phyloP scores from a whole-genome alignment of 169 alveolate species.

The Plasmodium reichenowi region DNA sequence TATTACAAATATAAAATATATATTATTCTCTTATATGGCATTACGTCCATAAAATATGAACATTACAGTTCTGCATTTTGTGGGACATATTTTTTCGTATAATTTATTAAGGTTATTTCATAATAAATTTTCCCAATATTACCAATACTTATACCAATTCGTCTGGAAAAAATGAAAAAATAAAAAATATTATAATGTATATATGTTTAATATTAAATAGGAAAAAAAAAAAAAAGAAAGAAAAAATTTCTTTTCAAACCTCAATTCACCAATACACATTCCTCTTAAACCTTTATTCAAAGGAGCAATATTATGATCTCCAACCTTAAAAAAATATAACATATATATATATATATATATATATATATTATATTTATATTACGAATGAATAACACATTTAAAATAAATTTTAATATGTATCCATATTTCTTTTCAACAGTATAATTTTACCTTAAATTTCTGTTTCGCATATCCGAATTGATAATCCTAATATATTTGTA shows the following conservation, averaged over 20 bases:
- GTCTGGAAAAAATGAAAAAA: conserved; percentile 51
- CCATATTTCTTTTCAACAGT: not conserved
- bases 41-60: too few relatives aligned
- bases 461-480: conserved; percentile 73
- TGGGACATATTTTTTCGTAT: conserved; percentile 11
- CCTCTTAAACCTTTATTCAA: conserved; percentile 81
- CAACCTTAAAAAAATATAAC: conserved; percentile 74
- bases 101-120: conserved; percentile 78
- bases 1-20: too few relatives aligned
- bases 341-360: not conserved
- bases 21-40: too few relatives aligned
- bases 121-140: conserved; percentile 81
- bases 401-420: too few relatives aligned
- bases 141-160: conserved; percentile 84
- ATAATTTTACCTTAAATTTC: conserved; percentile 52
- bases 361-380: not conserved
- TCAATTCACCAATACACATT: conserved; percentile 85
- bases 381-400: too few relatives aligned
- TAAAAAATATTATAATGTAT: not conserved
- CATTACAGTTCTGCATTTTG: conserved; percentile 30
- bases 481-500: conserved; percentile 24
- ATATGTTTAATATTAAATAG: not conserved
- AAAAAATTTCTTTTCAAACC: conserved; percentile 67
- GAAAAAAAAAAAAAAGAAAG: not conserved
- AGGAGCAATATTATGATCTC: conserved; percentile 82